Evolutionary conservation across 2,329 filamentous ascomycete species (phyloP), one percentile per base, ranked within the genome.

Genomic region (Drechslera avenae): DNA sequence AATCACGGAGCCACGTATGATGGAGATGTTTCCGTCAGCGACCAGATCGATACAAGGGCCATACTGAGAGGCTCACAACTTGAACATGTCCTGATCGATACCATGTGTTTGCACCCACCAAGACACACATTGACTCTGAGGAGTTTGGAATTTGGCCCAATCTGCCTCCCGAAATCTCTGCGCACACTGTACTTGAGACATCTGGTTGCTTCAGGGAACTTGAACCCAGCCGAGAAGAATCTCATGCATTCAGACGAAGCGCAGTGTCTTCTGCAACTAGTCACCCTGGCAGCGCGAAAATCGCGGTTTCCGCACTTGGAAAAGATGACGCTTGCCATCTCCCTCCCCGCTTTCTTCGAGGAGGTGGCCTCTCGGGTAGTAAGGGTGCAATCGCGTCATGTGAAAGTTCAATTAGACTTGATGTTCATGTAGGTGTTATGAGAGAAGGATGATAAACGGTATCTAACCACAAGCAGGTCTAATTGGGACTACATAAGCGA

Each of bases 191-290:
- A 56, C n/a, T 9, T 56, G 9, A 50, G 53, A 16, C 53, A 56
- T 33, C 10, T 47, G 5, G 43, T 52, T 4, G 33, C 39, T 3
- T 10, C 26, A 13, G 51, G 36, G 23, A 50, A 41, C 32, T 17
- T 54, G 12, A 44, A 43, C 10, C 46, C 41, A 5, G 26, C 9
- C 7, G 46, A 50, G 21, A 39, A 32, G 33, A 51, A 54, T 6
- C 26, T 54, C 9, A 54, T 54, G 52, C 39, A 54, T 12, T 51
- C 52, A 13, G 47, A 54, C 13, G 52, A 54, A 39, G 42, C 52
- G 16, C 52, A 54, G 31, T 54, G 50, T 41, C 40, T 53, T 18
- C 50, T 40, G 4, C 46, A 53, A 12, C 36, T 53, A 5, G 39
- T 53, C 19, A 53, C 40, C 18, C 18, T 50, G 17, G 40, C 31